A percentile compares a stretch with the other conserved stretches of the same genome.
phyloP scores from a whole-genome alignment of 805 yeast species.

The Grigorovia yakushimaensis region DNA sequence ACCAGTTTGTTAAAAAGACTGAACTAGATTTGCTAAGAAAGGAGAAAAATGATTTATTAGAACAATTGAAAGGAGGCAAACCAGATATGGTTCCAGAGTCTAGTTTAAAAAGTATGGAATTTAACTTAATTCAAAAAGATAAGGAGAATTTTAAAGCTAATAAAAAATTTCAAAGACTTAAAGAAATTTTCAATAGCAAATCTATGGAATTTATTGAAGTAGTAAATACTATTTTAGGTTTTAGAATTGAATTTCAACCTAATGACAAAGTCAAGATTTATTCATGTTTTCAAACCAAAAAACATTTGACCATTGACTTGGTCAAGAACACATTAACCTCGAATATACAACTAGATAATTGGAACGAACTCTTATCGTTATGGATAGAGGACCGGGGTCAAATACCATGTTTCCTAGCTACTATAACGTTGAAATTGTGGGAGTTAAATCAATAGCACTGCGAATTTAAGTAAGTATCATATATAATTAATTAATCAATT shows the following conservation, averaged over 20 bases:
- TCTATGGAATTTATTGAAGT: constrained; percentile 64
- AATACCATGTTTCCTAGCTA: constrained; percentile 70
- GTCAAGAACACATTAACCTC: constrained; percentile 46
- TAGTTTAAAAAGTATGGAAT: constrained; percentile 50
- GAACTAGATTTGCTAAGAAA: constrained; percentile 40
- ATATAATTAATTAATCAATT: too few species aligned
- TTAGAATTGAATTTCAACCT: constrained; percentile 54
- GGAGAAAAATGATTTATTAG: constrained; percentile 51
- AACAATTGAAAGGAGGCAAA: constrained; percentile 14
- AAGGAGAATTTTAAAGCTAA: constrained; percentile 37
- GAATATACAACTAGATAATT: constrained; percentile 25
- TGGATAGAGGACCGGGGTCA: constrained; percentile 65
- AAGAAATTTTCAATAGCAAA: constrained; percentile 51
- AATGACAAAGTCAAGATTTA: constrained; percentile 47
- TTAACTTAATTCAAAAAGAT: constrained; percentile 43
- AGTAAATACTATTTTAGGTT: constrained; percentile 62
- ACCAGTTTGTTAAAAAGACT: constrained; percentile 50
- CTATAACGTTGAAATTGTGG: constrained; percentile 57
- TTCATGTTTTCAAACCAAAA: constrained; percentile 35
- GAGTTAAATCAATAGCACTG: constrained; percentile 26
- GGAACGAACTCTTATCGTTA: constrained; percentile 45
- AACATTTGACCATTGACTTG: constrained; percentile 48
- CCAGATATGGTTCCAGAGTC: constrained; percentile 42
- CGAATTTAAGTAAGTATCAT: background rate
- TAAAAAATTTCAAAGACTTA: constrained; percentile 44